Base-by-base conservation (phyloP, 768 basidiomycete genomes). In the Boletus speciosus region DNA sequence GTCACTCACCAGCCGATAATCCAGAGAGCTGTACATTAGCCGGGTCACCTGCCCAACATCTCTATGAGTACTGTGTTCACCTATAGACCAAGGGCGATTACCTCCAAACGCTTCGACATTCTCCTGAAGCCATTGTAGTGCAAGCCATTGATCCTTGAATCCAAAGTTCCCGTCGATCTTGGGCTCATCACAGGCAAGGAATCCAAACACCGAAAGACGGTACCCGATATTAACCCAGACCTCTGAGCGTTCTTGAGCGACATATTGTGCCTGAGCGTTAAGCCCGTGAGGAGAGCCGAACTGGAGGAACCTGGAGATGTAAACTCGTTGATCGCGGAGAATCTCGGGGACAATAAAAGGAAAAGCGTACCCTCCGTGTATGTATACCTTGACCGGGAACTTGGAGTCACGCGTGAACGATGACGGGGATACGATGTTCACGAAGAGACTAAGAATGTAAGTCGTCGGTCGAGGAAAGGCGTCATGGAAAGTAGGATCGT, bases 111-210 rank as follows among this genome's bases (percentile, higher is more conserved):
- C 71, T 37, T 67, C 67, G 21, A 91, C 88, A 60, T 90, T 87
- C 16, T 79, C 79, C 43, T 74, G 79, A 25, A 90, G 73, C 88
- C 88, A 90, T 59, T 80, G 72, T n/a, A 90, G 63, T 1, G 83
- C 88, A 19, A 87, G 62, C 88, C 88, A 90, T 61, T 88, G 87
- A 62, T 91, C 89, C 68, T 90, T 90, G 74, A 91, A 91, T 1
- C 89, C 88, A 65, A 85, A 91, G 62, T 91, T 92, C 3, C 90
- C 89, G 15, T 74, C 73, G 43, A 91, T 65, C 39, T 70, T 64
- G 12, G 86, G 86, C 54, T 79, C 67, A 42, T 86, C 83, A 58
- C 78, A 78, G 0, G 86, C 88, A 21, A 92, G 71, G 62, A 89
- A 92, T 0, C 89, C 89, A 60, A 90, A 86, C 1, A 79, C 87